Evolutionary conservation across 768 basidiomycete genomes (phyloP).

Genomic region (Auriscalpium orientale): DNA sequence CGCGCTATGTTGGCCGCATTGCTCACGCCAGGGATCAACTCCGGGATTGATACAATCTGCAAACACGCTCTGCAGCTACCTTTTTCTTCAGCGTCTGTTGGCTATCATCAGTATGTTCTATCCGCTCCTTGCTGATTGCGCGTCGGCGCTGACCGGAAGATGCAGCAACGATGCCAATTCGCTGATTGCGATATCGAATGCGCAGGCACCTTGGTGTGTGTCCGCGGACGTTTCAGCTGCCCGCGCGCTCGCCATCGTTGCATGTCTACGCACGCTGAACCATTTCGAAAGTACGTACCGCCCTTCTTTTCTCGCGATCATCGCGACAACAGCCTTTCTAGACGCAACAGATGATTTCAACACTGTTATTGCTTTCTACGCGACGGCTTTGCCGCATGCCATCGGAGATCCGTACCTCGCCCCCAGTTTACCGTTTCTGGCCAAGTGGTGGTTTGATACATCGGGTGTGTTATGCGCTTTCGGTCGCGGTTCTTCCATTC

Average conservation of each 20-base stretch:
- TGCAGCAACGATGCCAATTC: constrained; percentile 34
- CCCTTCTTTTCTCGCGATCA: not conserved
- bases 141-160: not conserved
- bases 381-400: constrained; percentile 54
- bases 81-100: constrained; percentile 32
- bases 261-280: constrained; percentile 61
- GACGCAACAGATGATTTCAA: constrained; percentile 64
- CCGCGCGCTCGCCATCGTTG: constrained; percentile 57
- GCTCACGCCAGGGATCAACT: constrained; percentile 62
- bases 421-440: constrained; percentile 69
- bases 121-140: not conserved
- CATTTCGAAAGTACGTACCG: constrained; percentile 52
- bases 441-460: constrained; percentile 67
- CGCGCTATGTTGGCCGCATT: constrained; percentile 55
- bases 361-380: constrained; percentile 75
- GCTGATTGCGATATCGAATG: constrained; percentile 29
- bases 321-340: constrained; percentile 21
- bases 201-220: constrained; percentile 59
- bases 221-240: constrained; percentile 65
- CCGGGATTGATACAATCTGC: constrained; percentile 65
- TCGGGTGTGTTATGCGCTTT: constrained; percentile 41
- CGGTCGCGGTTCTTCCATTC: not conserved
- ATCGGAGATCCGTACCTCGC: constrained; percentile 56
- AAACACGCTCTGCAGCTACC: constrained; percentile 44
- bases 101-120: constrained; percentile 40